phyloP scores from a whole-genome alignment of 495 filamentous ascomycete genomes.

The Penicillium robsamsonii region DNA sequence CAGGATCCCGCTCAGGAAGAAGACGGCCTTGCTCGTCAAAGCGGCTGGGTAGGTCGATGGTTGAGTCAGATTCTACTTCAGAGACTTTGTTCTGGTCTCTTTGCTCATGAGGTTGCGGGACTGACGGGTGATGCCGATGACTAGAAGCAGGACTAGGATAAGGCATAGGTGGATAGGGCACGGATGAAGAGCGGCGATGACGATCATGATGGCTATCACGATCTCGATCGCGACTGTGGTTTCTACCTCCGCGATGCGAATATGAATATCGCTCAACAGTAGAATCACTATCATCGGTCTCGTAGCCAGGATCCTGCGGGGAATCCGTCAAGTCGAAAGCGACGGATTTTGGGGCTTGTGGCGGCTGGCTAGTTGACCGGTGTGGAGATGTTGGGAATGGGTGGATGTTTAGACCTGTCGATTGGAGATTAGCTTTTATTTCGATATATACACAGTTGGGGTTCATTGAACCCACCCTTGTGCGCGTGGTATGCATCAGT shows the following conservation, averaged over 20 bases:
- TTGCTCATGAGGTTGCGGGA: conserved; percentile 1
- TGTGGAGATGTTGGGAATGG: background rate
- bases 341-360: conserved; percentile 35
- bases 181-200: conserved; percentile 31
- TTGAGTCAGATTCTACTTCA: conserved; percentile 39
- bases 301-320: conserved; percentile 32
- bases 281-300: conserved; percentile 45
- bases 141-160: conserved; percentile 4
- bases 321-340: conserved; percentile 34
- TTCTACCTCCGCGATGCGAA: conserved; percentile 14
- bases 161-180: conserved; percentile 18
- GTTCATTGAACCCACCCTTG: conserved; percentile 48
- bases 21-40: conserved; percentile 63
- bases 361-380: conserved; percentile 29
- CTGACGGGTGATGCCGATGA: conserved; percentile 11
- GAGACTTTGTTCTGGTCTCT: conserved; percentile 9
- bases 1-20: conserved; percentile 36
- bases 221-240: conserved; percentile 12
- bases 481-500: conserved; percentile 34
- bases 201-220: conserved; percentile 10
- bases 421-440: conserved; percentile 8
- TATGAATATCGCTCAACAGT: conserved; percentile 26
- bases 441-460: conserved; percentile 9
- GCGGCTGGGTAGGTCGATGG: conserved; percentile 59
- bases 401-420: conserved; percentile 26